Evolutionary conservation across 1,139 yeast species (phyloP).

Genomic region (Scheffersomyces stambukii): DNA sequence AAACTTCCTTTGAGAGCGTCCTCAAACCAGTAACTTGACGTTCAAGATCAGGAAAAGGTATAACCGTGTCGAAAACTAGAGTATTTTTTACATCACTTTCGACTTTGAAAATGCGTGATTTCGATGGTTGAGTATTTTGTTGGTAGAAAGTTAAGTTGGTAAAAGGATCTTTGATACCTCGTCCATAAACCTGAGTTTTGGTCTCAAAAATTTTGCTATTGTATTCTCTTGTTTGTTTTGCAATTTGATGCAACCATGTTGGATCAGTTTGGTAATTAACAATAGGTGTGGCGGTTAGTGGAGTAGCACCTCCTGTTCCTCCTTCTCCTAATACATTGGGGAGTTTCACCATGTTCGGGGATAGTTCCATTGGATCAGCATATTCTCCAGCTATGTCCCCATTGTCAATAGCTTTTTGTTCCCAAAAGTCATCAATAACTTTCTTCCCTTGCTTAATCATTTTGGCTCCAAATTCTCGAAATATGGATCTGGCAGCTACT

Average conservation of each 20-base stretch:
- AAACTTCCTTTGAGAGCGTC: slow-evolving; percentile 53
- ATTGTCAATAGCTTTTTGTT: slow-evolving; percentile 58
- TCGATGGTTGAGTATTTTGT: slow-evolving; percentile 66
- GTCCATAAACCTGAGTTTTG: slow-evolving; percentile 49
- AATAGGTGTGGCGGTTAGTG: slow-evolving; percentile 37
- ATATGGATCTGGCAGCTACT: slow-evolving; percentile 87
- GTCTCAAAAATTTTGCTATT: slow-evolving; percentile 61
- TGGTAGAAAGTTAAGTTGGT: slow-evolving; percentile 79
- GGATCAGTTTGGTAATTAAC: slow-evolving; percentile 56
- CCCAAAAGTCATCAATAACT: slow-evolving; percentile 88
- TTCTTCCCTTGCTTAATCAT: slow-evolving; percentile 77
- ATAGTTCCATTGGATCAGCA: slow-evolving; percentile 69
- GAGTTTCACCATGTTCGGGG: slow-evolving; percentile 19
- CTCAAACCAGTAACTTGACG: slow-evolving; percentile 60
- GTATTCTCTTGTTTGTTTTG: slow-evolving; percentile 66
- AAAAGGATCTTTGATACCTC: slow-evolving; percentile 75
- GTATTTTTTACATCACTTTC: slow-evolving; percentile 14
- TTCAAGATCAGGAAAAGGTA: slow-evolving; percentile 6
- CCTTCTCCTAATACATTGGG: slow-evolving; percentile 14
- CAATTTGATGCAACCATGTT: slow-evolving; percentile 86
- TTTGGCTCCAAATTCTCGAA: slow-evolving; percentile 88
- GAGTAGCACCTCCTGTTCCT: slow-evolving; percentile 23
- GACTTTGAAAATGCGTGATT: slow-evolving; percentile 16
- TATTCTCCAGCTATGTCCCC: slow-evolving; percentile 79
- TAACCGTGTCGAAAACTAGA: slow-evolving; percentile 47